Base-by-base conservation (phyloP, 257 asterid species). In the Primulina tabacum region DNA sequence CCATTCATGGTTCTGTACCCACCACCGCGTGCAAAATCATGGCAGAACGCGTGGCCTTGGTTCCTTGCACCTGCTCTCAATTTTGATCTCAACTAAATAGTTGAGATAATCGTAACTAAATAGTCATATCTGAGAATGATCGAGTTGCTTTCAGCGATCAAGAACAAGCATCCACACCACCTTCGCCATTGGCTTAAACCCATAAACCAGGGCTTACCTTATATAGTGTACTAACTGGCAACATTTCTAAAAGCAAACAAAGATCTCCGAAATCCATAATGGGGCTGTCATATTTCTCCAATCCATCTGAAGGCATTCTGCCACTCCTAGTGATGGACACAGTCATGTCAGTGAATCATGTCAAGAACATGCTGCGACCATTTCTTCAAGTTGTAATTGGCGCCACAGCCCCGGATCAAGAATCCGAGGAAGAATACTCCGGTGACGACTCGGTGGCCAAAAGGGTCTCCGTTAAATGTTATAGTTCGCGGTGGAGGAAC, bases 291-390 rank as follows among this genome's bases (percentile, higher is more conserved):
- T 75, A 56, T 78, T 80, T 86, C 65, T 78, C 78, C 1, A 28
- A 80, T 75, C 82, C 86, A 8, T 79, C 72, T 6, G 87, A 83
- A 40, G 95, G 95, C 1, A 79, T 82, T 65, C 68, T 82, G 7
- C 86, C 81, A 0, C 43, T 77, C 73, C 74, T 86, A 1, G 77
- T 78, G 53, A 78, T 84, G 73, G 82, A 84, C 84, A 76, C 85
- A 0, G 78, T 80, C 16, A 60, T 75, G n/a, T n/a, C n/a, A 17
- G 71, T 85, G 33, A 30, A 30, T n/a, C 81, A 75, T 30, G 61
- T 82, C 65, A 75, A 65, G 83, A 84, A 75, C 75, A 76, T 77
- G 77, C 75, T 82, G 2, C 61, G 73, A 47, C 81, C 84, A 12
- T 55, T 86, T 8, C 78, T 88, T 12, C 79, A 71, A 5, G 65